Conservation (phyloP, 2,329 filamentous ascomycete genomes). For the Talaromyces sp. region DNA sequence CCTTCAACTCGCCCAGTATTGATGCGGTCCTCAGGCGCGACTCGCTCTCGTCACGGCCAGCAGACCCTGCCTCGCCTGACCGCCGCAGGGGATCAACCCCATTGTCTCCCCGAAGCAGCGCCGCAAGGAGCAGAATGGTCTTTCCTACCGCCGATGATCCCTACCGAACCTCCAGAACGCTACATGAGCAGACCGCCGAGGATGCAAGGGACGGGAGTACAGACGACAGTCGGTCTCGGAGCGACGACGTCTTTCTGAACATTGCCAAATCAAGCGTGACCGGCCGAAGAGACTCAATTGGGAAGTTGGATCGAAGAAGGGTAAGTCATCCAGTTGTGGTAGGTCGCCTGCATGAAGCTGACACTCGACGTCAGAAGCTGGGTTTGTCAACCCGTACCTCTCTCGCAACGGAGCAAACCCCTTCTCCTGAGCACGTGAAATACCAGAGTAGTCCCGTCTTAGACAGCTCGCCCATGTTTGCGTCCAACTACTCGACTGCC, state of each 20-base stretch:
- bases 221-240: conserved; percentile 33
- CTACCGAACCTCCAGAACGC: not conserved
- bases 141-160: conserved; percentile 13
- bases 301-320: conserved; percentile 32
- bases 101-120: conserved; percentile 6
- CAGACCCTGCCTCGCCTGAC: conserved; percentile 1
- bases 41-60: conserved; percentile 6
- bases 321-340: conserved; percentile 21
- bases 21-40: conserved; percentile 21
- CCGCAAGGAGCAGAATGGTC: conserved; percentile 25
- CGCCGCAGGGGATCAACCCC: conserved; percentile 19
- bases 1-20: conserved; percentile 12
- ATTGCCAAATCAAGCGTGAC: conserved; percentile 37
- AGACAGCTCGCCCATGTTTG: conserved; percentile 4
- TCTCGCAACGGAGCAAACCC: conserved; percentile 10
- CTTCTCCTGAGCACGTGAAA: conserved; percentile 7
- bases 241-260: conserved; percentile 43
- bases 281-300: conserved; percentile 29
- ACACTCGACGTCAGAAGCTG: conserved; percentile 9
- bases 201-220: conserved; percentile 26
- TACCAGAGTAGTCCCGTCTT: conserved; percentile 19
- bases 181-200: conserved; percentile 10
- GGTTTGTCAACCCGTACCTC: conserved; percentile 10
- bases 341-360: not conserved
- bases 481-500: conserved; percentile 19